phyloP scores from a whole-genome alignment of 345 rosid genomes.

The Noccaea caerulescens region DNA sequence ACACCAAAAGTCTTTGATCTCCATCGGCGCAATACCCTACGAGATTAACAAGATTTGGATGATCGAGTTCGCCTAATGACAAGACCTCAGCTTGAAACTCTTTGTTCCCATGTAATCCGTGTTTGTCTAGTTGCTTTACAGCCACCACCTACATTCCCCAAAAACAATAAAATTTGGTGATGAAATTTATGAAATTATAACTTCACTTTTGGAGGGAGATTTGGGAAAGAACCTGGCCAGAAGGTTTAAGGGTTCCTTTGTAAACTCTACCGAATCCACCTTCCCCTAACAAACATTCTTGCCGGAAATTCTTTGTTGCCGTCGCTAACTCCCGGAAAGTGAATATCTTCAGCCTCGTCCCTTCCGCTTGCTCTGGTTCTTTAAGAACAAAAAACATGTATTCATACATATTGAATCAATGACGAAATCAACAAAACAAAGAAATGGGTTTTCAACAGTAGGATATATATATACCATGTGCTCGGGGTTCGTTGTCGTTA shows the following conservation, averaged over 20 bases:
- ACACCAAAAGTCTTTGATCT: slow-evolving; percentile 72
- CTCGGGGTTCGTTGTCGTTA: slow-evolving; percentile 6
- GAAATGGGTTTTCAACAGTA: background rate
- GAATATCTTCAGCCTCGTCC: slow-evolving; percentile 33
- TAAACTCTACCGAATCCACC: slow-evolving; percentile 84
- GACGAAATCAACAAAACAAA: background rate
- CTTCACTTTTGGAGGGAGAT: background rate
- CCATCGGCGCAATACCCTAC: slow-evolving; percentile 76
- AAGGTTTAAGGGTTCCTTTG: slow-evolving; percentile 65
- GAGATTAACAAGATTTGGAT: slow-evolving; percentile 59
- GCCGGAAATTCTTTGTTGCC: slow-evolving; percentile 77
- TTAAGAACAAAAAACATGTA: slow-evolving; percentile 5
- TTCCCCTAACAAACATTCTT: slow-evolving; percentile 74
- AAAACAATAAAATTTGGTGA: background rate
- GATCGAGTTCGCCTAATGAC: slow-evolving; percentile 51
- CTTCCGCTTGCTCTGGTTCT: slow-evolving; percentile 26
- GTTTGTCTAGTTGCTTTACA: slow-evolving; percentile 71
- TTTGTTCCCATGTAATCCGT: slow-evolving; percentile 59
- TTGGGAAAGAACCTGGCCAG: slow-evolving; percentile 52
- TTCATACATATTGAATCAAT: background rate
- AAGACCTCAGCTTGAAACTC: slow-evolving; percentile 63
- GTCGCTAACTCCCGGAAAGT: slow-evolving; percentile 72
- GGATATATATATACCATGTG: slow-evolving; percentile 30
- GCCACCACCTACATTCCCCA: slow-evolving; percentile 56
- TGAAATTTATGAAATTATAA: background rate